Percentiles rank a stretch among this genome's conserved stretches.
Evolutionary conservation across 1,284 basidiomycete species (phyloP).

Genomic region (Cystobasidium slooffiae): DNA sequence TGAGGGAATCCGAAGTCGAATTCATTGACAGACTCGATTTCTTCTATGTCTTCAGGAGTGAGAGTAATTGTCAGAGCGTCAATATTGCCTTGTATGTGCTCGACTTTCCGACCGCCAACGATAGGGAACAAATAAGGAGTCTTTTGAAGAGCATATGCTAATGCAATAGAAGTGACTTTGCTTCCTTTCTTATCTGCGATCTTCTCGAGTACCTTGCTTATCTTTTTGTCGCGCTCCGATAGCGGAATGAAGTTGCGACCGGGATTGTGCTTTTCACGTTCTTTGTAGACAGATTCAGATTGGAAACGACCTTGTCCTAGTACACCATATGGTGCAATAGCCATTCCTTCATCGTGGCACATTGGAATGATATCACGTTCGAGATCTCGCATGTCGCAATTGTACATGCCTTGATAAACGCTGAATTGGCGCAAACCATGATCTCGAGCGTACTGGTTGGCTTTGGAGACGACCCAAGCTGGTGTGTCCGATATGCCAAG

Average conservation of each 20-base stretch:
- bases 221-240: constrained; percentile 54
- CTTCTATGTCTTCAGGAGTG: constrained; percentile 59
- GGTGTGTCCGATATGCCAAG: constrained; percentile 61
- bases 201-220: constrained; percentile 49
- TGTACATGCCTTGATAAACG: constrained; percentile 66
- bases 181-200: constrained; percentile 47
- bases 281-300: constrained; percentile 54
- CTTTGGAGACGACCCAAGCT: constrained; percentile 63
- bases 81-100: constrained; percentile 62
- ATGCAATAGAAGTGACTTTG: constrained; percentile 19
- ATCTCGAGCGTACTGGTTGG: constrained; percentile 63
- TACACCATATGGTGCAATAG: constrained; percentile 61
- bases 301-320: constrained; percentile 61
- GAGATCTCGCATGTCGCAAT: constrained; percentile 61
- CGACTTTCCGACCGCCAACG: constrained; percentile 63
- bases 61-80: constrained; percentile 62
- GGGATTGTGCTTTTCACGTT: constrained; percentile 55
- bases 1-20: constrained; percentile 54
- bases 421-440: constrained; percentile 64
- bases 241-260: constrained; percentile 49
- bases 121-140: constrained; percentile 47
- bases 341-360: constrained; percentile 61
- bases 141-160: constrained; percentile 37
- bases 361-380: constrained; percentile 69
- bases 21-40: constrained; percentile 51